Conservation (phyloP, 257 asterid genomes). For the Coffea eugenioides region DNA sequence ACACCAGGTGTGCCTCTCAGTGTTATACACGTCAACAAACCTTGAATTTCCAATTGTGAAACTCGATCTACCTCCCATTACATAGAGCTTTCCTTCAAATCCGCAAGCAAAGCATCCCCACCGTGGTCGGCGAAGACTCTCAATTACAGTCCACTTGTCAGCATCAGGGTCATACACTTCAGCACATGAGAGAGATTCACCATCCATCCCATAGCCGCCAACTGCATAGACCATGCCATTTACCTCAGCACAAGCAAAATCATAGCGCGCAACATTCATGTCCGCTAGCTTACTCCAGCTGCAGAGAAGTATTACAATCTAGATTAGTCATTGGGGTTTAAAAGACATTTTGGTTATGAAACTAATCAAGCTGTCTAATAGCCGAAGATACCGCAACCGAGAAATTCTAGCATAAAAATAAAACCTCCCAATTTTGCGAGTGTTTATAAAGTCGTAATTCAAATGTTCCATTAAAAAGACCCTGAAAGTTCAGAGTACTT, state of each 20-base stretch:
- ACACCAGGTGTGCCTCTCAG: conserved; percentile 50
- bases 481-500: neutral
- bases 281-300: conserved; percentile 83
- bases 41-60: conserved; percentile 80
- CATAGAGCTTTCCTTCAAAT: conserved; percentile 63
- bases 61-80: conserved; percentile 86
- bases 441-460: neutral
- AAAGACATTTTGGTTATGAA: neutral
- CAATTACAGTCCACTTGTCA: conserved; percentile 56
- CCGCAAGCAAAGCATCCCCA: conserved; percentile 79
- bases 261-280: conserved; percentile 75
- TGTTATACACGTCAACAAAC: conserved; percentile 60
- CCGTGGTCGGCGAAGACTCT: conserved; percentile 67
- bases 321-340: neutral
- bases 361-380: neutral
- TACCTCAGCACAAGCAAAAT: conserved; percentile 81
- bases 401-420: neutral
- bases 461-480: neutral
- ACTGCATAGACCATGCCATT: conserved; percentile 65
- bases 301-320: conserved; percentile 15
- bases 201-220: conserved; percentile 71
- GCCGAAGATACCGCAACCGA: neutral
- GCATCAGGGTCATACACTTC: conserved; percentile 73
- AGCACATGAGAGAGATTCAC: conserved; percentile 63
- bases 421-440: neutral